Percentiles rank a stretch among this genome's conserved stretches.
Conservation (phyloP, 306 rosid species). For the Glycine tomentella region DNA sequence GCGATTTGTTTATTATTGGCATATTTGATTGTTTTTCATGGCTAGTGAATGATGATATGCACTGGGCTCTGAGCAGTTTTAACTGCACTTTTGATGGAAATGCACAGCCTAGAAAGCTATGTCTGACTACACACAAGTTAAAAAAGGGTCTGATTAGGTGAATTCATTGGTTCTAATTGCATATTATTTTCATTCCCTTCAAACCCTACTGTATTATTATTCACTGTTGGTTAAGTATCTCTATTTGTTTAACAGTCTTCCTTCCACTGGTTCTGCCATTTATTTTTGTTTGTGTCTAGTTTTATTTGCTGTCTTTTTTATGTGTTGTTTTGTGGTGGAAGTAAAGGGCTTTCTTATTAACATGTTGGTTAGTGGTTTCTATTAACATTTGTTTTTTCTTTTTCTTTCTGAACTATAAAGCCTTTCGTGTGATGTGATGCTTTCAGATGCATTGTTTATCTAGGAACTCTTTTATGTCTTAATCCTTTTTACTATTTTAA, state of each 20-base stretch:
- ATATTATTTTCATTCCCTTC: neutral
- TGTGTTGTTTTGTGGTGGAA: neutral
- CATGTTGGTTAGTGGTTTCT: no score
- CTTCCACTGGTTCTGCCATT: no score
- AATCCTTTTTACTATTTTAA: neutral
- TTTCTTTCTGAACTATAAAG: no score
- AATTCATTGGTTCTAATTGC: neutral
- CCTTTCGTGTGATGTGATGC: no score
- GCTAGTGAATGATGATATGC: conserved; percentile 46
- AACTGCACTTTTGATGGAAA: conserved; percentile 48
- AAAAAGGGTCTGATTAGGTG: neutral
- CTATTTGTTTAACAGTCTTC: no score
- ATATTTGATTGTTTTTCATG: neutral
- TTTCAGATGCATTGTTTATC: neutral
- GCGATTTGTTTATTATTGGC: neutral
- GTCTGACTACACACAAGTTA: conserved; percentile 12
- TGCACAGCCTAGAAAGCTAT: conserved; percentile 51
- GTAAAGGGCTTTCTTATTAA: neutral
- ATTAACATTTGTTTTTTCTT: no score
- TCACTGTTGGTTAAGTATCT: no score
- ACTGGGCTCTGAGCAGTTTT: conserved; percentile 56
- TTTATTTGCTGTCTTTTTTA: neutral
- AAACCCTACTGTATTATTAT: neutral
- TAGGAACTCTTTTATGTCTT: neutral
- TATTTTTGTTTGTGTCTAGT: neutral